These are phyloP conservation scores for Fusarium sp. DNA, from an alignment of 2,329 filamentous ascomycete genomes.

Conservation along the genomic window DNA sequence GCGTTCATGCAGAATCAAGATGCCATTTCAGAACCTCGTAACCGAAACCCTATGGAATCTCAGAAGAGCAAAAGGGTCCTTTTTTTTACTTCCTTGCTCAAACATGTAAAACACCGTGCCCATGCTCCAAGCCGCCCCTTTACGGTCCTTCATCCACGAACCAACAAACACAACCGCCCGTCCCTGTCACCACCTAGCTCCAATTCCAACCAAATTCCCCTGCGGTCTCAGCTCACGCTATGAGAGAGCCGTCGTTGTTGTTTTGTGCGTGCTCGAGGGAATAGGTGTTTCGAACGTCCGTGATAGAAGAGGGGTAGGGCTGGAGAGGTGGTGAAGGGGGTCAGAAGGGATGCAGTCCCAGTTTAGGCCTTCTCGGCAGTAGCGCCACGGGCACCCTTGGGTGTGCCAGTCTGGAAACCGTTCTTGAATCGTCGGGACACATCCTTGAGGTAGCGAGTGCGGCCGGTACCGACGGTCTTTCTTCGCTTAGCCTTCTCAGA, in stretches of 20 bases:
- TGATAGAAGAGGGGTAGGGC: conserved; percentile 24
- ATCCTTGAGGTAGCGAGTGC: conserved; percentile 94
- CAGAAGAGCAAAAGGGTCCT: conserved; percentile 46
- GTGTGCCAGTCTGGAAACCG: conserved; percentile 91
- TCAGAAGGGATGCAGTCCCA: conserved; percentile 36
- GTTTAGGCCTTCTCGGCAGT: conserved; percentile 53
- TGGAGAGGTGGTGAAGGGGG: conserved; percentile 34
- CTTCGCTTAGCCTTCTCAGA: conserved; percentile 99
- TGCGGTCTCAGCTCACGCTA: conserved; percentile 28
- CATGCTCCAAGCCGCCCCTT: conserved; percentile 51
- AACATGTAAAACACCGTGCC: conserved; percentile 54
- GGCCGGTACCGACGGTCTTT: conserved; percentile 98
- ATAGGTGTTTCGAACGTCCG: conserved; percentile 20
- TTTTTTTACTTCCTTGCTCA: conserved; percentile 48
- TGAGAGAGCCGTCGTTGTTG: conserved; percentile 22
- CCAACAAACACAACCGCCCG: conserved; percentile 36
- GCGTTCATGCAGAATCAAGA: conserved; percentile 51
- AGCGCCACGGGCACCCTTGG: conserved; percentile 84
- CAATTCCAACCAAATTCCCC: conserved; percentile 24
- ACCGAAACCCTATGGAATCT: conserved; percentile 51
- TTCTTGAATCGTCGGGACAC: conserved; percentile 96
- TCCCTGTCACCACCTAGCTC: conserved; percentile 33
- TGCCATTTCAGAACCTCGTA: conserved; percentile 52
- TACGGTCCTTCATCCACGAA: conserved; percentile 38
- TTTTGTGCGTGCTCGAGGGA: conserved; percentile 21